These are phyloP conservation scores for Strigomonas galati DNA, from an alignment of 208 protist species.

Conservation along the genomic window DNA sequence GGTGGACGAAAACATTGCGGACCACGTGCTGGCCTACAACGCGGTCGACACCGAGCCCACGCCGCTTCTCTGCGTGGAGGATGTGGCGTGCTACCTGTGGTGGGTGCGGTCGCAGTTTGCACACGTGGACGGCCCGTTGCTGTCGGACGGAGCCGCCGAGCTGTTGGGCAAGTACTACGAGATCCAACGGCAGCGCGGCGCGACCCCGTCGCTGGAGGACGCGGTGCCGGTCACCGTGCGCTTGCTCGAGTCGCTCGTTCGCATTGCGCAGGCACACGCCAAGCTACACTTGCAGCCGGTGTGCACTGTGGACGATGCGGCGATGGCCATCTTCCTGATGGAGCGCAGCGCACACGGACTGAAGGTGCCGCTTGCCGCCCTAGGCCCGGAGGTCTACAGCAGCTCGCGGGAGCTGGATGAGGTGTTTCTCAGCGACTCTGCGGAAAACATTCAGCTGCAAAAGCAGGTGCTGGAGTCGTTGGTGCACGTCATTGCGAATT, in stretches of 20 bases:
- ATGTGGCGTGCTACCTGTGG: conserved; percentile 71
- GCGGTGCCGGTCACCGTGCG: conserved; percentile 94
- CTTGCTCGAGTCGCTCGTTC: conserved; percentile 94
- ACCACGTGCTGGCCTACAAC: conserved; percentile 76
- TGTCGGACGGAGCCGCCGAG: conserved; percentile 68
- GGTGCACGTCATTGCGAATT: conserved; percentile 58
- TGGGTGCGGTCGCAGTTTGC: conserved; percentile 79
- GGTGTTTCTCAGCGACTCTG: conserved; percentile 52
- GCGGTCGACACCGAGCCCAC: conserved; percentile 26
- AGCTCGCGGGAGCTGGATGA: conserved; percentile 71
- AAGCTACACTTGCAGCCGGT: conserved; percentile 88
- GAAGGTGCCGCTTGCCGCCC: conserved; percentile 70
- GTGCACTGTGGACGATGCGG: conserved; percentile 76
- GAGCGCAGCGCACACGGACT: conserved; percentile 82
- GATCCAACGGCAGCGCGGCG: conserved; percentile 66
- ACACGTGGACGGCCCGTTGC: conserved; percentile 51
- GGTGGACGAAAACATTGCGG: conserved; percentile 84
- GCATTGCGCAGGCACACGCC: conserved; percentile 94
- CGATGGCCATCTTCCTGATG: conserved; percentile 86
- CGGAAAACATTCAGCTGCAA: conserved; percentile 33
- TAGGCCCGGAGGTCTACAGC: conserved; percentile 61
- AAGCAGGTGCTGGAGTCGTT: conserved; percentile 49
- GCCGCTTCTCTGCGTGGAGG: conserved; percentile 42
- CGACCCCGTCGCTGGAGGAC: conserved; percentile 69
- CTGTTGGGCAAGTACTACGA: conserved; percentile 78